Percentiles rank a stretch among this genome's conserved stretches.
Conservation (phyloP, 192 early-diverging fungal species). For the Coemansia asiatica region DNA sequence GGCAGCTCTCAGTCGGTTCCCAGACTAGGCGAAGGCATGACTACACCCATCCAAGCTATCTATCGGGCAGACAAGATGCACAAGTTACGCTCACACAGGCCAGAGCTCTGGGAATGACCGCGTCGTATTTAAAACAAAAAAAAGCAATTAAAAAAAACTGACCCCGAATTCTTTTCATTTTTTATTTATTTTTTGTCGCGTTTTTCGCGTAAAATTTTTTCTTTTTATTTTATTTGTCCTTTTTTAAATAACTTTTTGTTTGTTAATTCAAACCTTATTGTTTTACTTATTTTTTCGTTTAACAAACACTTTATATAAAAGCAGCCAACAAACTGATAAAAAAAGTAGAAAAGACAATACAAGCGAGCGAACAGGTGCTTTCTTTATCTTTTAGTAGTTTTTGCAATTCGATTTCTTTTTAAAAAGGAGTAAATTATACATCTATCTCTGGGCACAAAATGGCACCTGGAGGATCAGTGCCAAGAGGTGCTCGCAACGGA, state of each 20-base stretch:
- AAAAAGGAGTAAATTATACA: too few species aligned
- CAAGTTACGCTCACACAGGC: constrained; percentile 16
- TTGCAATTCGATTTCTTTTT: too few species aligned
- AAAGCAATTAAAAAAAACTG: neutral
- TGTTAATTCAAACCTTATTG: constrained; percentile 1
- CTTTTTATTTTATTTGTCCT: constrained; percentile 1
- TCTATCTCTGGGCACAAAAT: too few species aligned
- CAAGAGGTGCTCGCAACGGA: constrained; percentile 37
- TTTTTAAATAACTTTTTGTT: constrained; percentile 4
- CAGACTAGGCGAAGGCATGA: constrained; percentile 17
- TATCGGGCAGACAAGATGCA: constrained; percentile 39
- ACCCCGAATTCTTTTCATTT: neutral
- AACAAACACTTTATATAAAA: too few species aligned
- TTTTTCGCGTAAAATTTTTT: constrained; percentile 11
- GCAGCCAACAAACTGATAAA: neutral
- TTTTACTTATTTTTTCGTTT: constrained; percentile 3
- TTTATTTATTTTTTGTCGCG: constrained; percentile 11
- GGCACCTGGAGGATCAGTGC: constrained; percentile 10
- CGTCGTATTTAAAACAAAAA: neutral
- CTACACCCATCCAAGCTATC: constrained; percentile 37
- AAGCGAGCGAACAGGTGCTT: too few species aligned
- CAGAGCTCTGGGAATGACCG: constrained; percentile 5
- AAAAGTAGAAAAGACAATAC: too few species aligned
- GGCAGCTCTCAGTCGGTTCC: constrained; percentile 18
- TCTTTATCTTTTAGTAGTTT: neutral